Conservation (phyloP, 2,329 filamentous ascomycete species). For the Epichloe gansuensis region DNA sequence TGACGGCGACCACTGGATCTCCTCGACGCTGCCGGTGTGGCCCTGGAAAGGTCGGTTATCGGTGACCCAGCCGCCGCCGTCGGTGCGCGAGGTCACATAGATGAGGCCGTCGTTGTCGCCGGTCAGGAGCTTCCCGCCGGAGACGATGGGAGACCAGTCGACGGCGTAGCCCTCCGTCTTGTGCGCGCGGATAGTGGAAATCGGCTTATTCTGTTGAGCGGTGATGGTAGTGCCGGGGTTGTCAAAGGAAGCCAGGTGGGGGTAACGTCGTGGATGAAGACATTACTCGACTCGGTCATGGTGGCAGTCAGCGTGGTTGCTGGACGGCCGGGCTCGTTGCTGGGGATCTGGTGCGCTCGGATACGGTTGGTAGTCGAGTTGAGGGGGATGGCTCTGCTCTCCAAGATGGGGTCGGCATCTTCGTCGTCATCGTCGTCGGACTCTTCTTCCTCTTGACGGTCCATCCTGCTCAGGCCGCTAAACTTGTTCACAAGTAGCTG, state of each 20-base stretch:
- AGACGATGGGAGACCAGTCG: conserved; percentile 78
- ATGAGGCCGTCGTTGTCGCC: conserved; percentile 87
- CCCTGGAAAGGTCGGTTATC: conserved; percentile 75
- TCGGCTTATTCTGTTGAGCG: conserved; percentile 74
- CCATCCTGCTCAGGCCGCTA: conserved; percentile 81
- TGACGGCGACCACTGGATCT: conserved; percentile 91
- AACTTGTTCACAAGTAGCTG: conserved; percentile 94
- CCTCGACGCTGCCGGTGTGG: conserved; percentile 78
- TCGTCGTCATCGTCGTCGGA: conserved; percentile 67
- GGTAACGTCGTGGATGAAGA: conserved; percentile 90
- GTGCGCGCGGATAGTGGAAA: conserved; percentile 81
- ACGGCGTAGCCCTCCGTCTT: conserved; percentile 88
- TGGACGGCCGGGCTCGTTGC: conserved; percentile 56
- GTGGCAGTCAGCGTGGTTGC: conserved; percentile 76
- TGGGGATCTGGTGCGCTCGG: conserved; percentile 69
- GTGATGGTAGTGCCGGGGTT: conserved; percentile 71
- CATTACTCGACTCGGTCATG: conserved; percentile 81
- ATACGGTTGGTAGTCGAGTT: conserved; percentile 88
- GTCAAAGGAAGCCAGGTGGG: conserved; percentile 85
- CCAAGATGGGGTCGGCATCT: conserved; percentile 75
- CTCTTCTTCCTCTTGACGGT: conserved; percentile 53
- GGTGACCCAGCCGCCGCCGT: conserved; percentile 81
- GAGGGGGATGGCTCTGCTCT: conserved; percentile 80
- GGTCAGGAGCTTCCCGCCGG: conserved; percentile 75
- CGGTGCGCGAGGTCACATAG: conserved; percentile 74